phyloP scores from a whole-genome alignment of 2,329 filamentous ascomycete species.

The Scedosporium aurantiacum region DNA sequence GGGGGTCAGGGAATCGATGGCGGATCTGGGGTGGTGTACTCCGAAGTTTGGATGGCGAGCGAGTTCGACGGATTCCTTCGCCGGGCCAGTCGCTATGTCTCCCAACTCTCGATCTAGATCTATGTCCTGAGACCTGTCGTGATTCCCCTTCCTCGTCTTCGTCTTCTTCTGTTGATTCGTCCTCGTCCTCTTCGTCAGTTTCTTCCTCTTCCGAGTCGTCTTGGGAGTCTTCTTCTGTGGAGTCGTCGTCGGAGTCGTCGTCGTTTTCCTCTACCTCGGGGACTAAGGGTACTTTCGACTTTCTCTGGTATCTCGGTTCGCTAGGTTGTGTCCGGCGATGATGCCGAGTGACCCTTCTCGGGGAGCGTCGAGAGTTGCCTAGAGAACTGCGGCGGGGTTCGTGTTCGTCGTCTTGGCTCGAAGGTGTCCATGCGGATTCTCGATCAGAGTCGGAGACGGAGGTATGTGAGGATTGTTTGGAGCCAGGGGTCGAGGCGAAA shows the following conservation, averaged over 20 bases:
- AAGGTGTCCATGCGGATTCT: constrained; percentile 25
- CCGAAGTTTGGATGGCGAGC: background rate
- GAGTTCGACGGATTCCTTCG: background rate
- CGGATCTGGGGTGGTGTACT: background rate
- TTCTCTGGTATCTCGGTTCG: background rate
- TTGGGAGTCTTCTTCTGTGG: background rate
- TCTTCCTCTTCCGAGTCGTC: background rate
- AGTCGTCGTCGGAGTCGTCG: background rate
- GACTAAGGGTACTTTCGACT: background rate
- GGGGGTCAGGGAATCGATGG: background rate
- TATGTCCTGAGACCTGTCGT: background rate
- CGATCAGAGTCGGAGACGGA: constrained; percentile 27
- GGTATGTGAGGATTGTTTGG: constrained; percentile 22
- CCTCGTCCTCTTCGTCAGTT: constrained; percentile 12
- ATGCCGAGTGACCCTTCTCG: background rate
- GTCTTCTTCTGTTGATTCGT: constrained; percentile 1
- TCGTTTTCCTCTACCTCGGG: background rate
- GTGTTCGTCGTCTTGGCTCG: constrained; percentile 20
- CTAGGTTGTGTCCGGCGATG: background rate
- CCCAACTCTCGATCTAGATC: background rate
- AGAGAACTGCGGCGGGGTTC: background rate
- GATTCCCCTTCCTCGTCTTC: background rate
- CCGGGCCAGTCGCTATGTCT: background rate
- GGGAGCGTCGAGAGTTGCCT: background rate
- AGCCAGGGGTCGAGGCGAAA: constrained; percentile 26